A percentile compares a stretch with the other conserved stretches of the same genome.
phyloP scores from a whole-genome alignment of 1,284 basidiomycete species.

The Boletus sp. region DNA sequence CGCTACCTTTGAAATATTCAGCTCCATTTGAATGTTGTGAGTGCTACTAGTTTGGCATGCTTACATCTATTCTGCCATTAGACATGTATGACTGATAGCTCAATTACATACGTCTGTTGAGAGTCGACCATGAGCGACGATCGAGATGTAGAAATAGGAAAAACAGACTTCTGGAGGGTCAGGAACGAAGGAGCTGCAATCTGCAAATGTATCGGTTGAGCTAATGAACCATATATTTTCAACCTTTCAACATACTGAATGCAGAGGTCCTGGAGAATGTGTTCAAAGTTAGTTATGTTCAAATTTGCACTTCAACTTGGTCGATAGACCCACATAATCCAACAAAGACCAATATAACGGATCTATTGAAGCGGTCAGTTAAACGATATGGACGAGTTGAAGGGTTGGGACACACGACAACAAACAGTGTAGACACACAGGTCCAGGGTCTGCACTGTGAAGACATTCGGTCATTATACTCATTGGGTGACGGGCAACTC shows the following conservation, averaged over 20 bases:
- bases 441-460: constrained; percentile 10
- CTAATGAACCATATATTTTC: no score
- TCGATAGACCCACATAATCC: neutral
- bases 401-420: constrained; percentile 7
- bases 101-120: constrained; percentile 11
- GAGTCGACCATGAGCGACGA: neutral
- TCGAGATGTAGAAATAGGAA: neutral
- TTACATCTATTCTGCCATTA: constrained; percentile 18
- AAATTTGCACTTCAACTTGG: neutral
- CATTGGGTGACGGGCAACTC: neutral
- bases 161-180: constrained; percentile 6
- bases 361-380: neutral
- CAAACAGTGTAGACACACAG: constrained; percentile 14
- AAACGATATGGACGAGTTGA: no score
- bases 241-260: constrained; percentile 1
- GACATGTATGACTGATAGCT: neutral
- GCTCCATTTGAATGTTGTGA: neutral
- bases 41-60: neutral
- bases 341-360: constrained; percentile 13
- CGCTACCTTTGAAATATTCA: constrained; percentile 4
- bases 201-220: neutral
- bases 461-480: no score
- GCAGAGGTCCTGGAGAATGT: neutral
- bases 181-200: constrained; percentile 2
- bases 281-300: neutral